These are phyloP conservation scores for Arbutus unedo DNA, from an alignment of 148 eudicot species.

Conservation along the genomic window DNA sequence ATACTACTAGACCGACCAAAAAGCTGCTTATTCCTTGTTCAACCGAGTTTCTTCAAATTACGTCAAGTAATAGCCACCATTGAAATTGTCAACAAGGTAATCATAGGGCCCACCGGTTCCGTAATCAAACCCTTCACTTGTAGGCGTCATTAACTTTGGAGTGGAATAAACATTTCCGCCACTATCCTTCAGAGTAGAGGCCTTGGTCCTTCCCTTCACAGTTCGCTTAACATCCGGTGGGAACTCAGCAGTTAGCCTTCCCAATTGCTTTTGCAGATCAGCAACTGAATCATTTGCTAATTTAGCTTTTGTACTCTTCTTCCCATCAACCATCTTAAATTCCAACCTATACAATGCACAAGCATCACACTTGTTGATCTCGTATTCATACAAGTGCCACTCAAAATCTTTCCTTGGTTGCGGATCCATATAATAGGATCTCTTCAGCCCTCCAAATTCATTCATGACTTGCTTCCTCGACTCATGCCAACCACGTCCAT, in stretches of 20 bases:
- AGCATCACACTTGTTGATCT: conserved; percentile 67
- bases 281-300: conserved; percentile 65
- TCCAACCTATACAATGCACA: conserved; percentile 90
- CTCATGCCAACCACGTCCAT: conserved; percentile 99
- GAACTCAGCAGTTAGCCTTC: conserved; percentile 84
- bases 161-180: conserved; percentile 34
- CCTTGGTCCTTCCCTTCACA: conserved; percentile 55
- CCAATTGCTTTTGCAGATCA: conserved; percentile 94
- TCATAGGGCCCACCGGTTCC: conserved; percentile 47
- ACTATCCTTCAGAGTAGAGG: conserved; percentile 37
- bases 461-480: conserved; percentile 94
- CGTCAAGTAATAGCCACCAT: conserved; percentile 51
- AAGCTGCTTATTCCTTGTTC: conserved; percentile 17
- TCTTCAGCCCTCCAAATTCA: conserved; percentile 77
- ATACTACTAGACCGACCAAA: conserved; percentile 10
- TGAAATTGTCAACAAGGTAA: conserved; percentile 59
- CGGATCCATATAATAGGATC: conserved; percentile 98
- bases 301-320: conserved; percentile 75
- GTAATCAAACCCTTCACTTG: conserved; percentile 48
- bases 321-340: conserved; percentile 76
- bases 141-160: conserved; percentile 30
- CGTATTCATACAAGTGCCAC: conserved; percentile 96
- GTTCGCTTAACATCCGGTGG: conserved; percentile 62
- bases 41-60: conserved; percentile 21
- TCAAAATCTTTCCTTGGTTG: conserved; percentile 83